These are phyloP conservation scores for Coemansia sp. DNA, from an alignment of 192 early-diverging fungal species.

Conservation along the genomic window DNA sequence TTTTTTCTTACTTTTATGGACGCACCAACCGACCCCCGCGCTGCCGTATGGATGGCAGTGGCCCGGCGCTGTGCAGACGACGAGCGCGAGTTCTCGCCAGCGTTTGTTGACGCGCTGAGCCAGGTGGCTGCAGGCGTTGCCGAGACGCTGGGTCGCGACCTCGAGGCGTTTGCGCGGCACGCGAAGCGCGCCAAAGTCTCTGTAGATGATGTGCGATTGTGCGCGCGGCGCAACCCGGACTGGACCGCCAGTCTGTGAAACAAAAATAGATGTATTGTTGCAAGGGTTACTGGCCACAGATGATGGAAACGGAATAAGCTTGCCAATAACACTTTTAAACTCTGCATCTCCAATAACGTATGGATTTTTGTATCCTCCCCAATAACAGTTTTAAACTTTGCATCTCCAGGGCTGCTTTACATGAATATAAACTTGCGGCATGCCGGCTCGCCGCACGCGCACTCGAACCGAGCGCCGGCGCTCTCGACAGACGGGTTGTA, in stretches of 20 bases:
- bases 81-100: constrained; percentile 24
- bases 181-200: constrained; percentile 50
- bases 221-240: constrained; percentile 8
- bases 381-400: too few relatives aligned
- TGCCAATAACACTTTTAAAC: too few relatives aligned
- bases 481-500: constrained; percentile 76
- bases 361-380: too few relatives aligned
- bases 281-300: too few relatives aligned
- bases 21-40: constrained; percentile 26
- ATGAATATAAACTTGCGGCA: constrained; percentile 8
- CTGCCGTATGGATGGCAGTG: constrained; percentile 43
- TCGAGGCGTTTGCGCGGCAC: constrained; percentile 52
- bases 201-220: constrained; percentile 46
- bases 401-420: too few relatives aligned
- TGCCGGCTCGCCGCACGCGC: constrained; percentile 26
- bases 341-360: too few relatives aligned
- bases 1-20: constrained; percentile 17
- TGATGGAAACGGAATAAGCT: too few relatives aligned
- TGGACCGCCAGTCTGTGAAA: too few relatives aligned
- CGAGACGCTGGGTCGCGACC: constrained; percentile 43
- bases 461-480: constrained; percentile 15
- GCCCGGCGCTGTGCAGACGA: constrained; percentile 32
- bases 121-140: constrained; percentile 15
- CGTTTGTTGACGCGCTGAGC: constrained; percentile 45
- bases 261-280: neutral